phyloP scores from a whole-genome alignment of 2,329 filamentous ascomycete species.

The Colletotrichum euphorbiae region DNA sequence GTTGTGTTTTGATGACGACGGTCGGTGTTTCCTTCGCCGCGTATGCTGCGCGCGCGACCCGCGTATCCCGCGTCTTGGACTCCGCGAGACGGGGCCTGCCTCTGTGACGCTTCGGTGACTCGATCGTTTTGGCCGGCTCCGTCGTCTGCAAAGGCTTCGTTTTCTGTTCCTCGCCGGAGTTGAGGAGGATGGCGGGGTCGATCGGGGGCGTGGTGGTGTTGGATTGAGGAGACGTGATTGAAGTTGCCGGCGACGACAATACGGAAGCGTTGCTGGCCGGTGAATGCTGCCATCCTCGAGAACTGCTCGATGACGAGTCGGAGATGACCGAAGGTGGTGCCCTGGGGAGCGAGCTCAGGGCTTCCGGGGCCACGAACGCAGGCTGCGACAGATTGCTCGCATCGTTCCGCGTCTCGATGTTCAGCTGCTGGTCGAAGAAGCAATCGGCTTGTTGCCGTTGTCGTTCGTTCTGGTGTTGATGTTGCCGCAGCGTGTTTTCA shows the following conservation, averaged over 20 bases:
- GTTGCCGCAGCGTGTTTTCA: background rate
- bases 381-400: background rate
- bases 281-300: conserved; percentile 19
- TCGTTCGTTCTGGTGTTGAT: background rate
- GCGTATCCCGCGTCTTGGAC: background rate
- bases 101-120: conserved; percentile 1
- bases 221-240: conserved; percentile 2
- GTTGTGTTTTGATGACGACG: background rate
- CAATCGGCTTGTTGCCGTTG: background rate
- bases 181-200: conserved; percentile 6
- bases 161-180: background rate
- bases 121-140: background rate
- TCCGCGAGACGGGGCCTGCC: conserved; percentile 30
- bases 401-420: background rate
- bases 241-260: conserved; percentile 16
- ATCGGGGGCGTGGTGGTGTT: background rate
- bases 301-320: background rate
- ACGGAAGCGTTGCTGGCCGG: conserved; percentile 7
- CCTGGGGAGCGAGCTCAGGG: background rate
- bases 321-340: background rate
- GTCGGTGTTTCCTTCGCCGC: background rate
- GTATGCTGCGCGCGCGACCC: background rate
- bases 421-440: background rate
- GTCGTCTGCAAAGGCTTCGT: background rate
- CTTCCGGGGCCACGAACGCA: background rate